Conservation (phyloP, 2,329 filamentous ascomycete genomes). For the Escovopsis sp. region DNA sequence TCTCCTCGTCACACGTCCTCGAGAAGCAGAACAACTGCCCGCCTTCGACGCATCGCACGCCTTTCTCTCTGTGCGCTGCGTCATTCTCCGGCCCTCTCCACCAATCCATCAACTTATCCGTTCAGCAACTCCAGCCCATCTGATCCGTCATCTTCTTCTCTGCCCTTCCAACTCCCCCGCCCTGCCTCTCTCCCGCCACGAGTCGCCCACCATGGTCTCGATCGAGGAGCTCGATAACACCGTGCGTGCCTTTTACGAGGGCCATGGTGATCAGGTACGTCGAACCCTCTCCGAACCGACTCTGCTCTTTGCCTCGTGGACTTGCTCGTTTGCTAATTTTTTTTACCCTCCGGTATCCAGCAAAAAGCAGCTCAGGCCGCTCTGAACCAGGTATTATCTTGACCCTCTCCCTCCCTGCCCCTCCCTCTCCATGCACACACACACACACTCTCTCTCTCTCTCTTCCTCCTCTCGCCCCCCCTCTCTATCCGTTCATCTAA, state of each 20-base stretch:
- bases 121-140: conserved; percentile 5
- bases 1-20: background rate
- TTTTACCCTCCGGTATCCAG: conserved; percentile 33
- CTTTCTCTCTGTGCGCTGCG: conserved; percentile 12
- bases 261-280: conserved; percentile 79
- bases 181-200: conserved; percentile 15
- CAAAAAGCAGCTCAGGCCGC: conserved; percentile 93
- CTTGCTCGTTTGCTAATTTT: conserved; percentile 19
- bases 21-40: background rate
- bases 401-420: conserved; percentile 20
- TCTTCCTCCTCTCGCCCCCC: too few species aligned
- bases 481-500: too few species aligned
- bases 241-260: conserved; percentile 95
- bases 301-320: background rate
- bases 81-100: conserved; percentile 5
- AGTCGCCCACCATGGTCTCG: conserved; percentile 42
- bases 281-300: background rate
- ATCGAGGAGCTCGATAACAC: conserved; percentile 94
- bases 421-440: background rate
- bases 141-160: conserved; percentile 7
- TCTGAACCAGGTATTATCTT: conserved; percentile 63
- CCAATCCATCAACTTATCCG: too few species aligned
- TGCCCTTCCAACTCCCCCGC: conserved; percentile 10
- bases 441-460: too few species aligned
- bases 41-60: conserved; percentile 11